phyloP scores from a whole-genome alignment of 2,329 filamentous ascomycete species.

The Fusarium floridanum region DNA sequence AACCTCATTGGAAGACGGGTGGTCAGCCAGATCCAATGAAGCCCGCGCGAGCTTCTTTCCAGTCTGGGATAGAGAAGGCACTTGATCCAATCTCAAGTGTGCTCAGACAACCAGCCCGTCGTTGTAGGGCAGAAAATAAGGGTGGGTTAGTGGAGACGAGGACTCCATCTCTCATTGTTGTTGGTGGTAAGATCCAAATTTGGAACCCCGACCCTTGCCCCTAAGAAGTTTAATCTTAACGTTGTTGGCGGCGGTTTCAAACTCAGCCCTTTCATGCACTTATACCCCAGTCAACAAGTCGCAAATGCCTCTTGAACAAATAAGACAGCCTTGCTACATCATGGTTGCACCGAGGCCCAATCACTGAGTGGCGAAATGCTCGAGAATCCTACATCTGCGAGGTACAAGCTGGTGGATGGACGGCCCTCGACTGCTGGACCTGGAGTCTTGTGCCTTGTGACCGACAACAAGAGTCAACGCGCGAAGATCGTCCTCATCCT shows the following conservation, averaged over 20 bases:
- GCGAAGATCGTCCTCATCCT: conserved; percentile 35
- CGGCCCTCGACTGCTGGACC: conserved; percentile 1
- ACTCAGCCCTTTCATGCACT: conserved; percentile 21
- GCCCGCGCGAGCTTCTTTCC: conserved; percentile 3
- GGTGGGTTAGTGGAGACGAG: conserved; percentile 11
- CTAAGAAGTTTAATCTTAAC: conserved; percentile 44
- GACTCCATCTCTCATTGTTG: not conserved
- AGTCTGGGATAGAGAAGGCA: not conserved
- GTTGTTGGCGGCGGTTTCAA: conserved; percentile 38
- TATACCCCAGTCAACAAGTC: conserved; percentile 8
- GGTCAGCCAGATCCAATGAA: not conserved
- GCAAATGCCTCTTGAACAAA: not conserved
- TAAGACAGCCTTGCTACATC: conserved; percentile 18
- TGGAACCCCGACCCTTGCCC: conserved; percentile 32
- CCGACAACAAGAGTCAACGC: conserved; percentile 5
- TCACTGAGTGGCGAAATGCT: conserved; percentile 3
- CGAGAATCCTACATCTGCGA: conserved; percentile 5
- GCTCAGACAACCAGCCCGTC: conserved; percentile 14
- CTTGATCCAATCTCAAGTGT: not conserved
- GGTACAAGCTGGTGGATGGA: conserved; percentile 7
- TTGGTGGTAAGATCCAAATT: conserved; percentile 22
- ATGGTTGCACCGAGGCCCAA: conserved; percentile 13
- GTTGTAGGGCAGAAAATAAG: conserved; percentile 25
- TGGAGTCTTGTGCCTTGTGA: conserved; percentile 27
- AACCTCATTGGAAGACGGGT: not conserved